phyloP scores from a whole-genome alignment of 352 stramenopile species.

The Phytophthora sojae region DNA sequence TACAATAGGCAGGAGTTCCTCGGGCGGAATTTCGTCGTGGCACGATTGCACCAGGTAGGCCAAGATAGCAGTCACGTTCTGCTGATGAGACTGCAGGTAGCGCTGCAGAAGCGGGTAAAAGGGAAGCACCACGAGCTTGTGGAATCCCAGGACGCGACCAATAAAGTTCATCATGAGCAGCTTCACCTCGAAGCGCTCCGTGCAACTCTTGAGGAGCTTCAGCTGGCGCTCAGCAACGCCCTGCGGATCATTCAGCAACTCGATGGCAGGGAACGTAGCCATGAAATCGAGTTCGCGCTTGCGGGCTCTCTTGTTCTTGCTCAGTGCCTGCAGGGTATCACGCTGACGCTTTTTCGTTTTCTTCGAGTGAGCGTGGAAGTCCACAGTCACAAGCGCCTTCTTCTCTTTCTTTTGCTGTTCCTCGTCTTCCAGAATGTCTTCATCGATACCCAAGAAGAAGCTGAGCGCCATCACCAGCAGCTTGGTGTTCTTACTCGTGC shows the following conservation, averaged over 20 bases:
- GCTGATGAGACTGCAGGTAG: slow-evolving; percentile 89
- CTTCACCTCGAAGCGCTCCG: slow-evolving; percentile 93
- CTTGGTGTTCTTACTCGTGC: slow-evolving; percentile 87
- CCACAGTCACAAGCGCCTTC: slow-evolving; percentile 84
- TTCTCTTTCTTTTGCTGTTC: slow-evolving; percentile 92
- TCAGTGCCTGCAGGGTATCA: slow-evolving; percentile 87
- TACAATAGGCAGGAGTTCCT: slow-evolving; percentile 96
- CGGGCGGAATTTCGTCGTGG: slow-evolving; percentile 97
- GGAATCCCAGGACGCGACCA: slow-evolving; percentile 95
- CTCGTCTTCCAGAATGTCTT: slow-evolving; percentile 97
- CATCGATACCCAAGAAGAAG: slow-evolving; percentile 99
- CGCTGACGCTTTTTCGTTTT: slow-evolving; percentile 95
- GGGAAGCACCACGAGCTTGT: slow-evolving; percentile 96
- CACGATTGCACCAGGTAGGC: slow-evolving; percentile 98
- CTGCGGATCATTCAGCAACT: slow-evolving; percentile 97
- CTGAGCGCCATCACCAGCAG: slow-evolving; percentile 93
- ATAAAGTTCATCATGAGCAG: slow-evolving; percentile 99
- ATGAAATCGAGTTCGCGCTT: slow-evolving; percentile 81
- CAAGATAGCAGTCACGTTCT: slow-evolving; percentile 95
- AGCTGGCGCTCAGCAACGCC: slow-evolving; percentile 95
- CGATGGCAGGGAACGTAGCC: slow-evolving; percentile 96
- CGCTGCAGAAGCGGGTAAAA: slow-evolving; percentile 98
- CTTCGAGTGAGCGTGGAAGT: slow-evolving; percentile 96
- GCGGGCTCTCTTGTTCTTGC: slow-evolving; percentile 91
- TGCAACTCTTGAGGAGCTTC: slow-evolving; percentile 90